These are phyloP conservation scores for Hyphopichia fennica DNA, from an alignment of 1,139 yeast genomes.

Conservation along the genomic window DNA sequence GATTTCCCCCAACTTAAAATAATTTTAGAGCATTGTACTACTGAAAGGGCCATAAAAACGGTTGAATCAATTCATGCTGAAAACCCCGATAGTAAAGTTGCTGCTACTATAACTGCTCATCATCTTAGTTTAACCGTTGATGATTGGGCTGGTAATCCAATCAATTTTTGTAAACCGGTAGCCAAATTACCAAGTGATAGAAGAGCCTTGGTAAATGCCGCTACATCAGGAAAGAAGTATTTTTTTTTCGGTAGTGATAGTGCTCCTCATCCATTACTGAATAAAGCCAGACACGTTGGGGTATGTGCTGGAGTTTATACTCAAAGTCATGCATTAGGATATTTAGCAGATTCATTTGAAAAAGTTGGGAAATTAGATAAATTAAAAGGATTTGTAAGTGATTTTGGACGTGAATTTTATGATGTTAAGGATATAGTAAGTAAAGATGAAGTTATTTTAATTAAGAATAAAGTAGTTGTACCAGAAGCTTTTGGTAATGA, in stretches of 20 bases:
- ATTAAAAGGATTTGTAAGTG: conserved; percentile 72
- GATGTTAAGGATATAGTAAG: conserved; percentile 43
- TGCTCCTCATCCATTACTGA: conserved; percentile 89
- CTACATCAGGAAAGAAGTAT: conserved; percentile 87
- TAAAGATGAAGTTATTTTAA: conserved; percentile 51
- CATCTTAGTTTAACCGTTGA: conserved; percentile 87
- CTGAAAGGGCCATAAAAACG: conserved; percentile 80
- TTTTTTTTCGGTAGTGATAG: conserved; percentile 97
- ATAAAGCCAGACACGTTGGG: conserved; percentile 73
- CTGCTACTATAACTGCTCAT: conserved; percentile 95
- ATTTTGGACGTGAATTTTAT: conserved; percentile 73
- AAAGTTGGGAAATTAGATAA: conserved; percentile 59
- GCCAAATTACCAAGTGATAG: conserved; percentile 90
- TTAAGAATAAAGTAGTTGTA: conserved; percentile 50
- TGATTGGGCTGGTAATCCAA: conserved; percentile 95
- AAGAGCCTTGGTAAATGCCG: conserved; percentile 79
- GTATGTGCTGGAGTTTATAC: conserved; percentile 98
- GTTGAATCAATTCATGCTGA: conserved; percentile 67
- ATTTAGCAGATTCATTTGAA: conserved; percentile 86
- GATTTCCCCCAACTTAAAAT: conserved; percentile 88
- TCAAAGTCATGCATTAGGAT: conserved; percentile 78
- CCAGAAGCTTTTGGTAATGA: conserved; percentile 58
- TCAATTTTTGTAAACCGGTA: conserved; percentile 95
- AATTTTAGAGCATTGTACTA: conserved; percentile 92
- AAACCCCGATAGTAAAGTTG: conserved; percentile 54